phyloP scores from a whole-genome alignment of 805 yeast species.

The Saccharomycopsis sp. region DNA sequence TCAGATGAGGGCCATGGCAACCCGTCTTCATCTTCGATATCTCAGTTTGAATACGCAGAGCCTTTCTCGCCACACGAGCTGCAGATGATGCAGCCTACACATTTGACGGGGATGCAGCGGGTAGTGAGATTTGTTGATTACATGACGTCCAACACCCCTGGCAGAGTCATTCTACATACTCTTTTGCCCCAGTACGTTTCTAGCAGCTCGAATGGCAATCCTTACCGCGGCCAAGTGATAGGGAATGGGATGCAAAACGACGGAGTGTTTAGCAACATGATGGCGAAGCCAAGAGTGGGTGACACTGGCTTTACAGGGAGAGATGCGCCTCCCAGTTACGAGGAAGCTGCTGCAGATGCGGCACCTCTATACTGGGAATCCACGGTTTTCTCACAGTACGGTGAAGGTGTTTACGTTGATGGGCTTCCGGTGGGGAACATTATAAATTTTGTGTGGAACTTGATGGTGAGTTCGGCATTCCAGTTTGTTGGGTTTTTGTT shows the following conservation, averaged over 20 bases:
- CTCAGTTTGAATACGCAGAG: too few species aligned
- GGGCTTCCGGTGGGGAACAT: slow-evolving; percentile 92
- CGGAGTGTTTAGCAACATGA: slow-evolving; percentile 87
- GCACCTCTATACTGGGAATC: slow-evolving; percentile 98
- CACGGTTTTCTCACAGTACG: slow-evolving; percentile 66
- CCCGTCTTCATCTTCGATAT: too few species aligned
- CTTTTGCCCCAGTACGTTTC: slow-evolving; percentile 14
- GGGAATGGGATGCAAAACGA: slow-evolving; percentile 44
- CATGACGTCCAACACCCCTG: slow-evolving; percentile 18
- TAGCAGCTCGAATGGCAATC: neutral
- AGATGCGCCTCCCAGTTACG: slow-evolving; percentile 81
- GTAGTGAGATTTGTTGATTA: slow-evolving; percentile 7
- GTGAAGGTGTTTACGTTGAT: slow-evolving; percentile 87
- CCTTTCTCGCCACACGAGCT: too few species aligned
- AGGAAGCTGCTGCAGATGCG: slow-evolving; percentile 89
- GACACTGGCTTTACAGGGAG: too few species aligned
- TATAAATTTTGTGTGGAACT: slow-evolving; percentile 86
- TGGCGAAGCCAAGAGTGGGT: slow-evolving; percentile 61
- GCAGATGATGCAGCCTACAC: too few species aligned
- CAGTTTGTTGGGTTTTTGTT: slow-evolving; percentile 89
- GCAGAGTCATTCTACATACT: slow-evolving; percentile 10
- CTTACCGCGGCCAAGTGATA: slow-evolving; percentile 18
- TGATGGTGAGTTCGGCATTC: slow-evolving; percentile 80
- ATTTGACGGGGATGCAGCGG: too few species aligned
- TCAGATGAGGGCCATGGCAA: too few species aligned